Percentiles rank a stretch among this genome's conserved stretches.
Conservation (phyloP, 768 basidiomycete species). For the Leccinum pellstonianum region DNA sequence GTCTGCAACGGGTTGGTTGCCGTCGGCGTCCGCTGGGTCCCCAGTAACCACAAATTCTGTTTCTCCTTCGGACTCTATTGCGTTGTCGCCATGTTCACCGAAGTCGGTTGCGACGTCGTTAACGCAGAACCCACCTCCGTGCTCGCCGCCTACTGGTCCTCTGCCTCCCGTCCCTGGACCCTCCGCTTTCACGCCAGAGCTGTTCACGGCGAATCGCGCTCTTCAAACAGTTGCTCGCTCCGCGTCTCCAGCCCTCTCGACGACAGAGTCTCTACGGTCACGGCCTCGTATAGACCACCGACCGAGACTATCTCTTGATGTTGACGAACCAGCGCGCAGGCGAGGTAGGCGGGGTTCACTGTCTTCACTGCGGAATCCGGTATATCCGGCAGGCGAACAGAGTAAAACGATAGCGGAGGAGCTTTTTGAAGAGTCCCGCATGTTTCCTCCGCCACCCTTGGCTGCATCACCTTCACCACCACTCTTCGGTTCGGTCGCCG, state of each 20-base stretch:
- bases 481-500: constrained; percentile 7
- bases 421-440: not conserved
- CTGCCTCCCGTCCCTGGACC: constrained; percentile 68
- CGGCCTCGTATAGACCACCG: constrained; percentile 18
- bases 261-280: constrained; percentile 17
- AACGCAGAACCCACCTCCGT: constrained; percentile 52
- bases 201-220: constrained; percentile 41
- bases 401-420: constrained; percentile 22
- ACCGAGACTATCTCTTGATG: constrained; percentile 18
- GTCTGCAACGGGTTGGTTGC: constrained; percentile 9
- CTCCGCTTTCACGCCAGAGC: constrained; percentile 51
- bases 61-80: constrained; percentile 5
- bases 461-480: constrained; percentile 3
- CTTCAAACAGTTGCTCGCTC: constrained; percentile 23
- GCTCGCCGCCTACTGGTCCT: constrained; percentile 54
- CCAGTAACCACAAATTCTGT: constrained; percentile 1
- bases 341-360: constrained; percentile 28
- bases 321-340: constrained; percentile 12
- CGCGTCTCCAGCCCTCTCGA: constrained; percentile 26
- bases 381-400: constrained; percentile 12
- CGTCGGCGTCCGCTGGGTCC: constrained; percentile 7
- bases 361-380: constrained; percentile 29
- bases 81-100: constrained; percentile 15
- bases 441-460: not conserved
- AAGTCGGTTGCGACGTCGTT: constrained; percentile 8